Evolutionary conservation across 345 rosid species (phyloP), one percentile per base, ranked within the genome.

Genomic region (Heritiera littoralis): DNA sequence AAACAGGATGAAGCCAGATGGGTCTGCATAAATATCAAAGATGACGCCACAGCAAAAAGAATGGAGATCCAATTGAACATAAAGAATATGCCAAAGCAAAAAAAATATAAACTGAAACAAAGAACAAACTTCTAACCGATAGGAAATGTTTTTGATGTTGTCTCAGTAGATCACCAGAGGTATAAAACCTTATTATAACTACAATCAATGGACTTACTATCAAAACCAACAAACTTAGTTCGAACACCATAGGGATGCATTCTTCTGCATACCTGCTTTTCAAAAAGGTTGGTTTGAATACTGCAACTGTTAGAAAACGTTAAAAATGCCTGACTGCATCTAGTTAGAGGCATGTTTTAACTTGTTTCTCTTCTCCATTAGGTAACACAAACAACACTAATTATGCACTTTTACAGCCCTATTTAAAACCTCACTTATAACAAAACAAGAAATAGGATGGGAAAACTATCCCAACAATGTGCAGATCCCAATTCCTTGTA

Each of bases 1-100:
- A 87, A 96, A 96, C 80, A 96, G 87, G 85, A 96, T 94, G 84
- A 96, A 96, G 83, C 98, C 99, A 67, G 99, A 94, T 79, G 99
- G 94, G 86, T 92, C 98, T 96, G 98, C 97, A 83, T 64, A 69
- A 84, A 80, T 48, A 81, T 71, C 28, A 51, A 83, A 76, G 46
- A 23, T 20, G 79, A 30, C 81, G 78, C 59, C 66, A 55, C 38
- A 40, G 35, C 30, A 73, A 79, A 77, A 45, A 80, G 64, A 40
- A 55, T 32, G 67, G 23, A 40, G 59, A 48, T 28, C 75, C 41
- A 11, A 43, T 17, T 49, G 59, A 40, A 43, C 43, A 48, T 55
- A 49, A 71, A 71, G 11, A 64, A 79, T 66, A 38, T 40, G 73
- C 56, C 49, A 75, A 51, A 7, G 52, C 52, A 71, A 74, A 77